These are phyloP conservation scores for Candida rishiriensis DNA, from an alignment of 805 yeast species.

Conservation along the genomic window DNA sequence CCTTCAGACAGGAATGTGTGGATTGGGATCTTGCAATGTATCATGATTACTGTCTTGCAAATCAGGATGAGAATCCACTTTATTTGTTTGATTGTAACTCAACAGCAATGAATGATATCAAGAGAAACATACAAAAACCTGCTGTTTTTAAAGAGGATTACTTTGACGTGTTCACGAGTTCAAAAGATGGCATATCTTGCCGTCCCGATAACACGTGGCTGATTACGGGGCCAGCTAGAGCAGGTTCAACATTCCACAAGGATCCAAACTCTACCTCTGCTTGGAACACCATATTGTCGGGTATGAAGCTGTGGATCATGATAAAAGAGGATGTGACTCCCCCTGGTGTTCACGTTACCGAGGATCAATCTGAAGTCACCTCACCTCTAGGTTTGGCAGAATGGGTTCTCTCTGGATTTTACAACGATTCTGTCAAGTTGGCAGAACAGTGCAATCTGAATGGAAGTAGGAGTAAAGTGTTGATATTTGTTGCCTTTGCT, in stretches of 20 bases:
- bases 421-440: constrained; percentile 57
- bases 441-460: constrained; percentile 29
- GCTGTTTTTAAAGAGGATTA: constrained; percentile 52
- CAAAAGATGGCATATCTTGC: constrained; percentile 33
- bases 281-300: constrained; percentile 78
- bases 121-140: constrained; percentile 52
- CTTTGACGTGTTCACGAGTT: constrained; percentile 40
- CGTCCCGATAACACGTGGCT: constrained; percentile 94
- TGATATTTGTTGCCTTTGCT: constrained; percentile 69
- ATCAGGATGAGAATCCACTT: constrained; percentile 78
- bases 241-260: constrained; percentile 89
- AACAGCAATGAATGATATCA: constrained; percentile 55
- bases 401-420: constrained; percentile 83
- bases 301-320: constrained; percentile 85
- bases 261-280: constrained; percentile 91
- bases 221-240: constrained; percentile 74
- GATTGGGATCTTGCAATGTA: constrained; percentile 69
- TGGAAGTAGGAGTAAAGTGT: constrained; percentile 35
- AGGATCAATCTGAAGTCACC: constrained; percentile 81
- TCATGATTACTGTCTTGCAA: constrained; percentile 52
- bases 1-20: constrained; percentile 81
- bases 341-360: constrained; percentile 80
- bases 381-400: constrained; percentile 91
- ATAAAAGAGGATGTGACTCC: constrained; percentile 72
- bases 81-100: constrained; percentile 82